Percentiles rank a stretch among this genome's conserved stretches.
phyloP scores from a whole-genome alignment of 2,329 filamentous ascomycete species.

The Byssothecium circinans region DNA sequence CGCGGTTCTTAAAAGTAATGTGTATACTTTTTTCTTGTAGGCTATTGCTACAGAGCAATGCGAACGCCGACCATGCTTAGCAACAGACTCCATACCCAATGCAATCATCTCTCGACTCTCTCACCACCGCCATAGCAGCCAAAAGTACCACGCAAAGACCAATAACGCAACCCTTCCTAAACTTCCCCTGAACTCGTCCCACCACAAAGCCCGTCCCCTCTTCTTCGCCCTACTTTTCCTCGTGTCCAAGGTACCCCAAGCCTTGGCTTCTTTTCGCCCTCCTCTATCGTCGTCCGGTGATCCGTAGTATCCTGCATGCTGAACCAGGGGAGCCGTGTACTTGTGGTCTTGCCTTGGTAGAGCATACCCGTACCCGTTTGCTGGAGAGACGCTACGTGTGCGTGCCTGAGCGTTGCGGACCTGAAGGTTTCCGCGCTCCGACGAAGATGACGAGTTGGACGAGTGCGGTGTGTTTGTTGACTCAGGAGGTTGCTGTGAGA shows the following conservation, averaged over 20 bases:
- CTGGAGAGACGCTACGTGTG: constrained; percentile 45
- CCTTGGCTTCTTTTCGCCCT: constrained; percentile 29
- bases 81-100: background rate
- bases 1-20: no score
- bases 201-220: constrained; percentile 50
- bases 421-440: constrained; percentile 27
- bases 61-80: background rate
- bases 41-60: background rate
- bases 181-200: constrained; percentile 63
- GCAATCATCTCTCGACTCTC: background rate
- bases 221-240: constrained; percentile 39
- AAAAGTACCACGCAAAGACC: constrained; percentile 65
- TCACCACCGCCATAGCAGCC: constrained; percentile 65
- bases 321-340: constrained; percentile 40
- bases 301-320: constrained; percentile 48
- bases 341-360: constrained; percentile 8
- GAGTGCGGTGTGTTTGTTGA: constrained; percentile 21
- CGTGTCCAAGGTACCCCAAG: constrained; percentile 30
- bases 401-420: constrained; percentile 35
- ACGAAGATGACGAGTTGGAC: constrained; percentile 35
- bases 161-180: constrained; percentile 66
- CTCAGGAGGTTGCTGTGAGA: constrained; percentile 7
- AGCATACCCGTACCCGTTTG: constrained; percentile 33
- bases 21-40: background rate
- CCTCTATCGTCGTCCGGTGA: constrained; percentile 12